A percentile compares a stretch with the other conserved stretches of the same genome.
Conservation (phyloP, 305 asterid species). For the Fraxinus platypoda region DNA sequence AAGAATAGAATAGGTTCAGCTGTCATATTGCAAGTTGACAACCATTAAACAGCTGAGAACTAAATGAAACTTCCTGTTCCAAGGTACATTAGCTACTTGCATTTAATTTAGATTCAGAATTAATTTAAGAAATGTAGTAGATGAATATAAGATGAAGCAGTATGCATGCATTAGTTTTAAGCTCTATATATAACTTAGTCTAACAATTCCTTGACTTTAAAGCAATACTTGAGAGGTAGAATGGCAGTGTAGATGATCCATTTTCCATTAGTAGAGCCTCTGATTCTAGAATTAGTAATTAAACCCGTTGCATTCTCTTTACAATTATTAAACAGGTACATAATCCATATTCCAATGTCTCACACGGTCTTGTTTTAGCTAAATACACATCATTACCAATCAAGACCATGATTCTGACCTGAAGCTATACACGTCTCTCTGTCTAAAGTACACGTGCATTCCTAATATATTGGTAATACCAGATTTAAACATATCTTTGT, state of each 20-base stretch:
- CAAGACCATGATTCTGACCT: neutral
- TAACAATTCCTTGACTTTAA: neutral
- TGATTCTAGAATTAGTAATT: neutral
- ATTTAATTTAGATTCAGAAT: neutral
- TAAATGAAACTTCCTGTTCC: slow-evolving; percentile 10
- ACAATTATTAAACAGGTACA: neutral
- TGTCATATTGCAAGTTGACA: neutral
- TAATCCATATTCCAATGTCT: neutral
- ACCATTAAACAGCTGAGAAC: neutral
- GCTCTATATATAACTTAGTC: slow-evolving; percentile 1
- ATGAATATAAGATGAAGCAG: neutral
- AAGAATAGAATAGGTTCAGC: slow-evolving; percentile 13
- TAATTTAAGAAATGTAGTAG: slow-evolving; percentile 1
- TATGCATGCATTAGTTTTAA: slow-evolving; percentile 9
- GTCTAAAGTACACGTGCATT: neutral
- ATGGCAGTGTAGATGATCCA: neutral
- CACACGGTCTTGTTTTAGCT: neutral
- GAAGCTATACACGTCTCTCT: neutral
- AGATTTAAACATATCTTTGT: neutral
- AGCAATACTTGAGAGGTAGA: slow-evolving; percentile 4
- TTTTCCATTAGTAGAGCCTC: neutral
- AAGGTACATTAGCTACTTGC: neutral
- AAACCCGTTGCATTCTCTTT: slow-evolving; percentile 16
- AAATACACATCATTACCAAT: neutral
- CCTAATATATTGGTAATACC: neutral